Conservation (phyloP, 768 basidiomycete genomes). For the Tubosaeta sp. region DNA sequence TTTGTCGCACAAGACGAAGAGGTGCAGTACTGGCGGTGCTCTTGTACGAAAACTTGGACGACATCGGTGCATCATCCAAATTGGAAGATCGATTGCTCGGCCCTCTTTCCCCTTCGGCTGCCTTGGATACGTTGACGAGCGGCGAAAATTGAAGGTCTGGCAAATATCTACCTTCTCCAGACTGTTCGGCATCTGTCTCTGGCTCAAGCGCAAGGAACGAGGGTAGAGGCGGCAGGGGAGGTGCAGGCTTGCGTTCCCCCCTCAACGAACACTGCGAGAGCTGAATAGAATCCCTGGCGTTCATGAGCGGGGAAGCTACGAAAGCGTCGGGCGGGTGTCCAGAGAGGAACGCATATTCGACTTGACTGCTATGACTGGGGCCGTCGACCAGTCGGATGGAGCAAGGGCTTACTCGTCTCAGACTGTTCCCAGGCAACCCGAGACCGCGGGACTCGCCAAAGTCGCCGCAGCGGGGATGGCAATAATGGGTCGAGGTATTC, state of each 20-base stretch:
- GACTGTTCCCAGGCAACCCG: neutral
- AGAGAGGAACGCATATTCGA: conserved; percentile 23
- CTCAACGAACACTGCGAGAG: conserved; percentile 15
- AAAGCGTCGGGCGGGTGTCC: conserved; percentile 16
- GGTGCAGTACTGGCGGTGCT: too few species aligned
- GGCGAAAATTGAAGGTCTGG: conserved; percentile 21
- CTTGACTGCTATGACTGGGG: conserved; percentile 8
- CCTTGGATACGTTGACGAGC: conserved; percentile 5
- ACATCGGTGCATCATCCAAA: too few species aligned
- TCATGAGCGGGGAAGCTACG: conserved; percentile 20
- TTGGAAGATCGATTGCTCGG: too few species aligned
- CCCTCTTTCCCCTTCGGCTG: neutral
- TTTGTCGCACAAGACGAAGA: too few species aligned
- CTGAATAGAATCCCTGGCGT: conserved; percentile 29
- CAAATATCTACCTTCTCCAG: conserved; percentile 3
- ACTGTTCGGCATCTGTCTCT: neutral
- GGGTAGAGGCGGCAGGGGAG: conserved; percentile 22
- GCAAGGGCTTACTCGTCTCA: conserved; percentile 13
- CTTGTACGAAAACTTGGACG: too few species aligned
- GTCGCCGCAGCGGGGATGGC: neutral
- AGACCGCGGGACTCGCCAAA: conserved; percentile 3
- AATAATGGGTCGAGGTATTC: neutral
- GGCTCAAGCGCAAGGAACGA: conserved; percentile 8
- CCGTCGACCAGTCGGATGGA: conserved; percentile 26
- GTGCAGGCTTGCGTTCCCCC: conserved; percentile 11